Base-by-base conservation (phyloP, 2,329 filamentous ascomycete species). In the Bipolaris sorokiniana region DNA sequence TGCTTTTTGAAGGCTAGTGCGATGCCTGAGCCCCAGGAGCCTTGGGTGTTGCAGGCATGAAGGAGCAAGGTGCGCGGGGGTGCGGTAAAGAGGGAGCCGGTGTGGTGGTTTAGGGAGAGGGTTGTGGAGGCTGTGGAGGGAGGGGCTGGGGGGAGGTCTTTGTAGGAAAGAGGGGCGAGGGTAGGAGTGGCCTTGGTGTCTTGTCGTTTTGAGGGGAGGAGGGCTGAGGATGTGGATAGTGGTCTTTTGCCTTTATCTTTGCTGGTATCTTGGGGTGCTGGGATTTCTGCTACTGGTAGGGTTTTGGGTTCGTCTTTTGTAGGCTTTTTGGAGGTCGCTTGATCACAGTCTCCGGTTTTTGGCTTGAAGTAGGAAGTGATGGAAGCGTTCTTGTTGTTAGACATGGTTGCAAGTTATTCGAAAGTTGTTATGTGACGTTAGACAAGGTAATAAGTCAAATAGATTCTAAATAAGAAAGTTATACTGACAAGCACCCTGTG, bases 1-100 rank as follows among this genome's bases (percentile, higher is more conserved):
- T 71, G 71, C 4, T 71, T 56, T 20, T 77, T 80, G 73, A 87
- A 87, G 0, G 72, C 76, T 33, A 66, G 62, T 2, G 85, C 86
- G 51, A 88, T 85, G n/a, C 86, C 86, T 3, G 78, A 79, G 44
- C 84, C 83, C 86, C 86, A 88, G 13, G 66, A 67, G 5, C 85
- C 86, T 58, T 80, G 72, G 48, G 80, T 81, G 69, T 88, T 88
- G 74, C 85, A 87, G 11, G 85, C 84, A 69, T 88, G 85, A 55
- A 86, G 80, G 15, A 88, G 72, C 15, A 84, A 77, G 20, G 80
- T 76, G 50, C 78, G 72, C 33, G 78, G 67, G 0, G 84, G 83
- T 0, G 82, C 82, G 36, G 77, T 67, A 67, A 87, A 86, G 37
- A 88, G 77, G 65, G 84, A 76, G 49, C 83, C 83, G 5, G 55